These are phyloP conservation scores for Neurospora sp. DNA, from an alignment of 495 filamentous ascomycete genomes.

Conservation along the genomic window DNA sequence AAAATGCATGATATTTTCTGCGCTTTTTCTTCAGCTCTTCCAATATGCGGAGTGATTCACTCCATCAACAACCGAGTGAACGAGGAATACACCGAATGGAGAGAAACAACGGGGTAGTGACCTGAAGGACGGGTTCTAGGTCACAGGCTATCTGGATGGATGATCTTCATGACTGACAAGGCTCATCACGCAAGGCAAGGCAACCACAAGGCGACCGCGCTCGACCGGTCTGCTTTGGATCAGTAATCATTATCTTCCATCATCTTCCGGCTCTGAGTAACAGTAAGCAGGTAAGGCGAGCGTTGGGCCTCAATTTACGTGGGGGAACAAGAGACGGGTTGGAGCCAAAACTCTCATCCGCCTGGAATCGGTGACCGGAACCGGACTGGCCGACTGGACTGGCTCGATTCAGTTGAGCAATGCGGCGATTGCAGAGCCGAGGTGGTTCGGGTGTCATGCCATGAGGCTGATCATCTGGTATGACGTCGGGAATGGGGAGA, in stretches of 20 bases:
- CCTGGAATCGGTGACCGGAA: background rate
- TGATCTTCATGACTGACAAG: background rate
- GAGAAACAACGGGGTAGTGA: background rate
- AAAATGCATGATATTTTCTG: background rate
- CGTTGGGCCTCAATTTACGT: background rate
- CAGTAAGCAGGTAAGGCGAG: background rate
- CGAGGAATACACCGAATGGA: background rate
- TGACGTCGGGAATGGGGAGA: background rate
- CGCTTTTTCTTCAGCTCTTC: background rate
- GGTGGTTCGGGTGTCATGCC: background rate
- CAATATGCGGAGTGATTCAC: background rate
- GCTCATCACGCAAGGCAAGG: background rate
- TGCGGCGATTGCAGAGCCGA: background rate
- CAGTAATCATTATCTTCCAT: background rate
- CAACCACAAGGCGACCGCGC: background rate
- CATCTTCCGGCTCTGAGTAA: background rate
- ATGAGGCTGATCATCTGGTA: background rate
- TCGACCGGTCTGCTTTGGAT: background rate
- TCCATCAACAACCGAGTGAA: background rate
- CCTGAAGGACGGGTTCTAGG: background rate
- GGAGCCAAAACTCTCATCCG: background rate
- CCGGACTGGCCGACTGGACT: background rate
- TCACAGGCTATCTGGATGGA: background rate
- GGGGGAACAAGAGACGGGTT: background rate
- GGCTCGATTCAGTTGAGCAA: background rate